Base-by-base conservation (phyloP, 164 flowering plant genomes). In the Magnolia kwangsiensis region DNA sequence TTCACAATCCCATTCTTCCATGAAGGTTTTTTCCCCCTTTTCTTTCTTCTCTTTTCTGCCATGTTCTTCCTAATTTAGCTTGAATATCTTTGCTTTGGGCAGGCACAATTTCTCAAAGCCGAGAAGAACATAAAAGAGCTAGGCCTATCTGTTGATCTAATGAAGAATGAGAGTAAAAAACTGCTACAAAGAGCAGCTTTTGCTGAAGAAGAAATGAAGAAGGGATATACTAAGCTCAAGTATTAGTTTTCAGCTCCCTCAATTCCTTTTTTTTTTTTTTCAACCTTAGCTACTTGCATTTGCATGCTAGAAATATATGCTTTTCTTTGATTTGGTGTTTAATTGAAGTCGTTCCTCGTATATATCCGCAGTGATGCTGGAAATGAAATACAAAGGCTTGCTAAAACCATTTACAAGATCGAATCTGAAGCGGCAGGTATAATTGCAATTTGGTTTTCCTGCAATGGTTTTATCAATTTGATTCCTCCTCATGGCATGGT, bases 91-190 rank as follows among this genome's bases (percentile, higher is more conserved):
- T 72, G 45, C 51, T 74, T 72, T 84, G 75, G 76, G 80, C 96
- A 95, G 98, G 93, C 98, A 80, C 88, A 72, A 76, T 91, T 81
- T 86, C 74, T 83, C 70, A 89, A 73, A 83, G 90, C 92, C 73
- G 96, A 93, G 82, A 94, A 87, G 75, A 90, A 88, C 80, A 84
- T 96, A 11, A 87, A 87, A 71, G 91, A 89, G 81, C 81, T 93
- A 81, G 81, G 72, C 70, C 75, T 89, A 75, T 93, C 99, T 76
- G 91, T 89, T 78, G 94, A 88, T 76, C 70, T 96, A 65, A 83
- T 94, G 90, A 94, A 90, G 84, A 89, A 87, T 65, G 99, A 96
- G 83, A 92, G 97, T 74, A 77, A 72, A 75, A 96, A 96, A 75
- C 85, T 96, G 75, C 89, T 89, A 71, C 89, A 96, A 85, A 91